Conservation (phyloP, 768 basidiomycete species). For the Collybia sordida region DNA sequence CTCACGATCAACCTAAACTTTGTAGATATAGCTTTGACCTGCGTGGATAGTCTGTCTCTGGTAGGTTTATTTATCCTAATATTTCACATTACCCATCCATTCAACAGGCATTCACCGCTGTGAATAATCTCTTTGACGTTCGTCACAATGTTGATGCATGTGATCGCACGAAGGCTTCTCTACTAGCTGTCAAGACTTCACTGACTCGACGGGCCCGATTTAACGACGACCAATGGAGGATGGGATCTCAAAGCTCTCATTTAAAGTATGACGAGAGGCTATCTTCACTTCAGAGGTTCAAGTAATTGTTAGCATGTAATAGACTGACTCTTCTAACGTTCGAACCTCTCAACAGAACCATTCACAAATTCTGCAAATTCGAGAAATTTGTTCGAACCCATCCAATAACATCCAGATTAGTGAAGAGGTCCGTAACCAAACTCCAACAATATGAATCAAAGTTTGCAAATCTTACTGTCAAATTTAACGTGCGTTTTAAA, state of each 20-base stretch:
- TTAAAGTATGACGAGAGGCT: constrained; percentile 29
- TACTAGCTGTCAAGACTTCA: constrained; percentile 20
- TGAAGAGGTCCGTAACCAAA: constrained; percentile 24
- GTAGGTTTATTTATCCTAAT: background rate
- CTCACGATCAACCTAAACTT: background rate
- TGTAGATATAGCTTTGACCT: background rate
- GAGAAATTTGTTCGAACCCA: constrained; percentile 5
- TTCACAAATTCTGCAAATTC: constrained; percentile 8
- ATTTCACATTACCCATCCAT: too few species aligned
- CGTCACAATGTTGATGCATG: constrained; percentile 29
- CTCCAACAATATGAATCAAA: constrained; percentile 39
- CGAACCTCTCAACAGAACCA: constrained; percentile 3
- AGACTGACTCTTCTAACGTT: too few species aligned
- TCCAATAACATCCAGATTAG: constrained; percentile 2
- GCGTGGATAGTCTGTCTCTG: background rate
- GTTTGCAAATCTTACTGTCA: constrained; percentile 33
- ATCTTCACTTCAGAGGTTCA: constrained; percentile 32
- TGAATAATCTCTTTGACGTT: constrained; percentile 18
- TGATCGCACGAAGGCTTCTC: constrained; percentile 23
- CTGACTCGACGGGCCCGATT: constrained; percentile 24
- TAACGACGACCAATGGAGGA: constrained; percentile 30
- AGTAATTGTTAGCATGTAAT: too few species aligned
- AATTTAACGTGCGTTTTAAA: constrained; percentile 28
- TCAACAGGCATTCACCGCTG: constrained; percentile 23
- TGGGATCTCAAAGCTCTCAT: constrained; percentile 31